Percentiles rank a stretch among this genome's conserved stretches.
Conservation (phyloP, 2,329 filamentous ascomycete species). For the Fusarium hostae region DNA sequence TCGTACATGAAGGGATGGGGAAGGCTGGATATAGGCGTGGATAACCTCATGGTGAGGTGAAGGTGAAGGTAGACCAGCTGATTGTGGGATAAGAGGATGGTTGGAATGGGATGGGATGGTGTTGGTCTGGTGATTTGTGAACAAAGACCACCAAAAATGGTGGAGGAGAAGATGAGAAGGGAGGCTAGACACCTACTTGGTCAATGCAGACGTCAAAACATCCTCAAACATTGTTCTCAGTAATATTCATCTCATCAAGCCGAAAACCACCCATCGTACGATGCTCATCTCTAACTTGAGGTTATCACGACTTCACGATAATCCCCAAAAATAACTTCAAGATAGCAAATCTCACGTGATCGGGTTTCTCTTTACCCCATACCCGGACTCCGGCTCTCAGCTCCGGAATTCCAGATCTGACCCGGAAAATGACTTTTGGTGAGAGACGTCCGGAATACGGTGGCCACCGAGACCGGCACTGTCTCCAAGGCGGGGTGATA, state of each 20-base stretch:
- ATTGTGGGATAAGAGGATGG: slow-evolving; percentile 5
- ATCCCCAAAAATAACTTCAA: neutral
- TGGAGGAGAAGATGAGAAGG: neutral
- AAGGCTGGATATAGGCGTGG: slow-evolving; percentile 22
- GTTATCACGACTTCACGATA: slow-evolving; percentile 6
- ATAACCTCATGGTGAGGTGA: slow-evolving; percentile 17
- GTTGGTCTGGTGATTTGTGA: slow-evolving; percentile 9
- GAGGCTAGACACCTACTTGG: neutral
- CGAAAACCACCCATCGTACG: neutral
- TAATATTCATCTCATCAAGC: neutral
- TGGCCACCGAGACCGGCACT: slow-evolving; percentile 31
- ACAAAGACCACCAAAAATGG: neutral
- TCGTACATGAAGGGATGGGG: slow-evolving; percentile 34
- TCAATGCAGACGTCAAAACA: neutral
- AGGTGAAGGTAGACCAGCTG: slow-evolving; percentile 4
- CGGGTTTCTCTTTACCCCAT: slow-evolving; percentile 9
- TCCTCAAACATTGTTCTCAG: neutral
- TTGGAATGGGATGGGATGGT: neutral
- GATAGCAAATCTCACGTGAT: slow-evolving; percentile 18
- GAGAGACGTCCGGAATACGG: slow-evolving; percentile 25
- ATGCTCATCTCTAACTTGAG: neutral
- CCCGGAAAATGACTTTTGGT: slow-evolving; percentile 31
- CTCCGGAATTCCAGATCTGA: slow-evolving; percentile 32
- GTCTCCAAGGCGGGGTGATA: slow-evolving; percentile 33
- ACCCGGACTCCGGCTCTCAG: slow-evolving; percentile 23